Conservation (phyloP, 192 early-diverging fungal genomes). For the Backusella macrospora region DNA sequence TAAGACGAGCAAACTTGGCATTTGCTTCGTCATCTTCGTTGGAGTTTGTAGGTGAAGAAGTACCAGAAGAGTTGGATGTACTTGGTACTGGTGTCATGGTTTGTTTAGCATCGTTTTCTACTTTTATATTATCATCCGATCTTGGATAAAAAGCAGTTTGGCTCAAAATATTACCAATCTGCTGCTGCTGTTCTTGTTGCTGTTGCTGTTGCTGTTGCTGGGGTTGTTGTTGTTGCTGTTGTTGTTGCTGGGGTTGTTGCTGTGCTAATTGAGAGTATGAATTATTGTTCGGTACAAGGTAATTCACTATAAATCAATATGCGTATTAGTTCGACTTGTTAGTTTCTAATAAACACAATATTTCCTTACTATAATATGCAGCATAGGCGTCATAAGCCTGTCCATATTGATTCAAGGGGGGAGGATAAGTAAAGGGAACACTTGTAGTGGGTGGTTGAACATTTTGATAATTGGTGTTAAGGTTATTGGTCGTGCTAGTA, state of each 20-base stretch:
- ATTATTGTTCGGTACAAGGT: background rate
- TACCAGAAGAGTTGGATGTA: slow-evolving; percentile 27
- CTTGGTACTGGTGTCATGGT: slow-evolving; percentile 41
- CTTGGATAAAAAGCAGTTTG: background rate
- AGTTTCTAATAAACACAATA: background rate
- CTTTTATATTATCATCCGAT: background rate
- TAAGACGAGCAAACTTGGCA: slow-evolving; percentile 21
- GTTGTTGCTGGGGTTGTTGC: background rate
- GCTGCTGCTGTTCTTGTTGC: background rate
- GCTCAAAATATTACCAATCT: background rate
- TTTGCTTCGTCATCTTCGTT: slow-evolving; percentile 27
- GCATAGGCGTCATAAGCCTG: slow-evolving; percentile 29
- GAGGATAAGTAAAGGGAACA: slow-evolving; percentile 19
- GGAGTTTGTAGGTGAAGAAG: slow-evolving; percentile 29
- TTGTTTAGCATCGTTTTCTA: background rate
- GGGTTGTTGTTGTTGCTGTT: too few relatives aligned
- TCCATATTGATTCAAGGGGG: slow-evolving; percentile 28
- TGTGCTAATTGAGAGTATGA: background rate
- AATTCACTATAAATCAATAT: background rate
- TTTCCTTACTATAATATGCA: slow-evolving; percentile 16
- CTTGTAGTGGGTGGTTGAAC: background rate
- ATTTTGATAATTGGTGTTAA: background rate
- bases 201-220: too few relatives aligned
- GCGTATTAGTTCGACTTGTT: background rate
- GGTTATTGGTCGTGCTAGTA: background rate